Evolutionary conservation across 331 rosid species (phyloP).

Genomic region (Arachis monticola): DNA sequence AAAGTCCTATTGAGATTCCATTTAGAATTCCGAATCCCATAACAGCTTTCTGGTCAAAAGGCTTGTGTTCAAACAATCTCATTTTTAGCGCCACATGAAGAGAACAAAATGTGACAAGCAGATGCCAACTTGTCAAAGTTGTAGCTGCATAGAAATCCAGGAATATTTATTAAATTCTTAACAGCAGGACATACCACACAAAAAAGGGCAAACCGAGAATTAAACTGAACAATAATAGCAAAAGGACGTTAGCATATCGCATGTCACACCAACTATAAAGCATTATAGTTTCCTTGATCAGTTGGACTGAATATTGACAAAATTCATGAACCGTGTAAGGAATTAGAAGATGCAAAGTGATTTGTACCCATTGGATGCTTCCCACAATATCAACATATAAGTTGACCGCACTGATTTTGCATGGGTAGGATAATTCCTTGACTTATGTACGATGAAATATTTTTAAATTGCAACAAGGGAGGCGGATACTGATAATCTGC

Average conservation of each 20-base stretch:
- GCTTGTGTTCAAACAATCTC: conserved; percentile 94
- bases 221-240: conserved; percentile 10
- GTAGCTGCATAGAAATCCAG: conserved; percentile 61
- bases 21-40: conserved; percentile 95
- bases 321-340: neutral
- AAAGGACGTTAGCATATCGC: neutral
- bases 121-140: conserved; percentile 99
- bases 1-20: conserved; percentile 95
- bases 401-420: neutral
- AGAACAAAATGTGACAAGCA: conserved; percentile 95
- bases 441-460: neutral
- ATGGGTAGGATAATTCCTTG: neutral
- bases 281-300: conserved; percentile 15
- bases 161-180: conserved; percentile 26
- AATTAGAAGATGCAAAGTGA: neutral
- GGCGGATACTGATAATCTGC: neutral
- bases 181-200: conserved; percentile 1
- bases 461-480: conserved; percentile 8
- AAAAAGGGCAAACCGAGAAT: neutral
- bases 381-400: neutral
- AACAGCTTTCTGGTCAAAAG: conserved; percentile 89
- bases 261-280: neutral
- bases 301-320: conserved; percentile 1
- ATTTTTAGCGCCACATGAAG: conserved; percentile 91
- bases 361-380: neutral